These are phyloP conservation scores for Gossypium herbaceum DNA, from an alignment of 345 rosid genomes.

Conservation along the genomic window DNA sequence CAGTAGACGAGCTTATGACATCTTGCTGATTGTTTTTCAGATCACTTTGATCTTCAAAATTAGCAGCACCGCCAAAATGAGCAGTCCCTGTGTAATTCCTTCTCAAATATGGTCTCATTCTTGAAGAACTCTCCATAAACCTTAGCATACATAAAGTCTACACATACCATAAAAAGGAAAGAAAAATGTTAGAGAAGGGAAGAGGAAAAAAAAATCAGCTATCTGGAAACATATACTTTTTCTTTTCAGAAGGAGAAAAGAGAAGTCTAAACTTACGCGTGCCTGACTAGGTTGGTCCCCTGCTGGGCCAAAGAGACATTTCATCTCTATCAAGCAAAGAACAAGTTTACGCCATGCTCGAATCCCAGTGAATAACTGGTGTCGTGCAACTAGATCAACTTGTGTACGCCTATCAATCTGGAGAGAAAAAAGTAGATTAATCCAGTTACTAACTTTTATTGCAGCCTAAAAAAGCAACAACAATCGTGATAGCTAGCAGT, in stretches of 20 bases:
- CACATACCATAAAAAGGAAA: conserved; percentile 16
- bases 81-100: conserved; percentile 72
- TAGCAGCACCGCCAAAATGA: conserved; percentile 90
- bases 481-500: conserved; percentile 1
- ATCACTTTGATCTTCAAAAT: conserved; percentile 60
- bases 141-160: conserved; percentile 97
- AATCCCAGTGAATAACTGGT: conserved; percentile 55
- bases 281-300: conserved; percentile 49
- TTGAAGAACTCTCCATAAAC: conserved; percentile 84
- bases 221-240: not conserved
- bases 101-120: conserved; percentile 88
- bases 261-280: conserved; percentile 41
- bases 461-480: not conserved
- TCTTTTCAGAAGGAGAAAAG: not conserved
- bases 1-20: conserved; percentile 43
- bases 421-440: conserved; percentile 17
- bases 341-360: conserved; percentile 92
- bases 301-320: conserved; percentile 81
- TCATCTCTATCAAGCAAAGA: conserved; percentile 77
- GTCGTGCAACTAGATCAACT: conserved; percentile 57
- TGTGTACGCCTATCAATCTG: conserved; percentile 93
- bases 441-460: not conserved
- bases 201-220: not conserved
- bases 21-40: conserved; percentile 36
- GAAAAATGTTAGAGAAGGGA: not conserved